These are phyloP conservation scores for Lentinus brumalis DNA, from an alignment of 768 basidiomycete genomes.

Conservation along the genomic window DNA sequence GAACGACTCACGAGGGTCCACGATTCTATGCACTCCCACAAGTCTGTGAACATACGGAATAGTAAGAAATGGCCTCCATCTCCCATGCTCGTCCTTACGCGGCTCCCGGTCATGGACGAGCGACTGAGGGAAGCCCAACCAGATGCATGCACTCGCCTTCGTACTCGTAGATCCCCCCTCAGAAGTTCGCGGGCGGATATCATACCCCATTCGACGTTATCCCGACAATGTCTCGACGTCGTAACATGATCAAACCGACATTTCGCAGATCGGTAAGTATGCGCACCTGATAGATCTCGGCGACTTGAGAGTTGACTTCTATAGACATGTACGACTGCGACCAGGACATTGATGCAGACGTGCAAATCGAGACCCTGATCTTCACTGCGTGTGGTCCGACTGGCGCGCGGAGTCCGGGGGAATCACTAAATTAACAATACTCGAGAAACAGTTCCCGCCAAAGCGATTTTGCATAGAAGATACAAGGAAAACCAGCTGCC, in stretches of 20 bases:
- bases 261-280: too few relatives aligned
- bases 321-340: neutral
- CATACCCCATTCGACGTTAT: too few relatives aligned
- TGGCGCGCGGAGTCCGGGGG: neutral
- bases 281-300: neutral
- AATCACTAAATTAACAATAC: slow-evolving; percentile 17
- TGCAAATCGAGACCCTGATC: neutral
- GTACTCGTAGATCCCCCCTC: too few relatives aligned
- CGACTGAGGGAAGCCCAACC: too few relatives aligned
- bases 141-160: too few relatives aligned
- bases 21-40: too few relatives aligned
- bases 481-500: slow-evolving; percentile 19
- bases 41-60: too few relatives aligned
- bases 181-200: too few relatives aligned
- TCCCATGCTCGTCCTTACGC: too few relatives aligned
- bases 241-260: neutral
- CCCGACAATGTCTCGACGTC: neutral
- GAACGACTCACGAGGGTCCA: too few relatives aligned
- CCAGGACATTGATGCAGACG: neutral
- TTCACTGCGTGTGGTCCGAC: neutral
- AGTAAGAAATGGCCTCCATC: too few relatives aligned
- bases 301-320: neutral
- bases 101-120: too few relatives aligned
- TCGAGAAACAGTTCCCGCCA: slow-evolving; percentile 11
- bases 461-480: slow-evolving; percentile 12